A percentile compares a stretch with the other conserved stretches of the same genome.
phyloP scores from a whole-genome alignment of 2,329 filamentous ascomycete genomes.

The Venturia pyrina region DNA sequence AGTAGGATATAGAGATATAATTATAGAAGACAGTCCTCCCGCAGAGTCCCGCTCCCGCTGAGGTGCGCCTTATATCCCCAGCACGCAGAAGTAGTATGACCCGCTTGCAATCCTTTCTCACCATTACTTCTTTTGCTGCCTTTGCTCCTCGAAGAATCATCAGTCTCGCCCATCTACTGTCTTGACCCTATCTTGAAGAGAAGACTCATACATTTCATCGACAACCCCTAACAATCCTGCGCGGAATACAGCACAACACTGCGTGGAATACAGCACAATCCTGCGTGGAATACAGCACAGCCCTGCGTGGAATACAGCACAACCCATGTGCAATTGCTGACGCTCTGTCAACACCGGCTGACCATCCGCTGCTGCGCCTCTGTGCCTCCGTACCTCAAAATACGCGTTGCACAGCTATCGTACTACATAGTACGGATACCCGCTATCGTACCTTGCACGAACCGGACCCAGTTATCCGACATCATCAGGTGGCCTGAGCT shows the following conservation, averaged over 20 bases:
- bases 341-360: background rate
- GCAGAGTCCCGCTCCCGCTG: background rate
- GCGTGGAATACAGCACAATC: too few species aligned
- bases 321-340: background rate
- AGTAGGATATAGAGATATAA: too few species aligned
- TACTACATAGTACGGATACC: too few species aligned
- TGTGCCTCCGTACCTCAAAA: background rate
- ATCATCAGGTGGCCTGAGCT: background rate
- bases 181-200: background rate
- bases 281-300: too few species aligned
- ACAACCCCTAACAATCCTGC: background rate
- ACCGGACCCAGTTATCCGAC: background rate
- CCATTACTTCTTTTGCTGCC: background rate
- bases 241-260: too few species aligned
- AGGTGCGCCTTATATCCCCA: background rate
- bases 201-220: background rate
- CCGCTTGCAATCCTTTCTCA: background rate
- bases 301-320: too few species aligned
- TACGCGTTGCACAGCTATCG: background rate
- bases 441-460: background rate
- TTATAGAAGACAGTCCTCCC: too few species aligned
- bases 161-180: background rate
- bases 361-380: background rate
- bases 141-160: background rate
- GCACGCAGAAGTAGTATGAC: background rate